A percentile compares a stretch with the other conserved stretches of the same genome.
phyloP scores from a whole-genome alignment of 345 rosid genomes.

The Populus davidiana region DNA sequence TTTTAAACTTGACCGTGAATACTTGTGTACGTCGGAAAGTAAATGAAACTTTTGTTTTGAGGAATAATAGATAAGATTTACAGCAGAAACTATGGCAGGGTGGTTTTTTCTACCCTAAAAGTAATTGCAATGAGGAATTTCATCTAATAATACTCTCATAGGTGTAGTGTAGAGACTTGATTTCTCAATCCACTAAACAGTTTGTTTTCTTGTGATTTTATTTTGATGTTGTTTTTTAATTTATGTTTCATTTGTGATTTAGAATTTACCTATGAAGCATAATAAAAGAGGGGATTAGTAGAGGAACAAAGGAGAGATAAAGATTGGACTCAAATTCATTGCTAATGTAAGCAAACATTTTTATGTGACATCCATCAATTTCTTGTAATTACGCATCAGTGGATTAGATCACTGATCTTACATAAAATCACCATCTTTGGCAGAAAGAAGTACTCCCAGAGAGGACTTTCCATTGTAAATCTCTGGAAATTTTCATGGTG shows the following conservation, averaged over 20 bases:
- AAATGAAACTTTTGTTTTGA: neutral
- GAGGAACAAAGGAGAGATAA: slow-evolving; percentile 60
- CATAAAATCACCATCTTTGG: neutral
- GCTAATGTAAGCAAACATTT: slow-evolving; percentile 38
- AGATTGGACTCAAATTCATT: slow-evolving; percentile 64
- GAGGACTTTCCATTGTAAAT: slow-evolving; percentile 29
- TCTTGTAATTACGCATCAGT: too few species aligned
- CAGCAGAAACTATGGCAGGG: neutral
- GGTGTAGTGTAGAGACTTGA: neutral
- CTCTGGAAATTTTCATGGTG: slow-evolving; percentile 48
- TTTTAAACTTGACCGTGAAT: neutral
- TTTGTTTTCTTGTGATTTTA: neutral
- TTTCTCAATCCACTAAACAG: neutral
- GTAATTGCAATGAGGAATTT: neutral
- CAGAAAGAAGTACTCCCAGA: slow-evolving; percentile 38
- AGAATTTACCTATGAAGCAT: slow-evolving; percentile 74
- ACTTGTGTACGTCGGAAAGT: neutral
- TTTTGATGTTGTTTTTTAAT: neutral
- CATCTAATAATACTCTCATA: neutral
- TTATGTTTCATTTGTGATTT: slow-evolving; percentile 1
- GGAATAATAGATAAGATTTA: neutral
- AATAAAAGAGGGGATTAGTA: slow-evolving; percentile 55
- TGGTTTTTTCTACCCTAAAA: neutral
- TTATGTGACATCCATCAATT: neutral
- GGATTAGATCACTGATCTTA: neutral